phyloP scores from a whole-genome alignment of 306 rosid species.

The Senna tora region DNA sequence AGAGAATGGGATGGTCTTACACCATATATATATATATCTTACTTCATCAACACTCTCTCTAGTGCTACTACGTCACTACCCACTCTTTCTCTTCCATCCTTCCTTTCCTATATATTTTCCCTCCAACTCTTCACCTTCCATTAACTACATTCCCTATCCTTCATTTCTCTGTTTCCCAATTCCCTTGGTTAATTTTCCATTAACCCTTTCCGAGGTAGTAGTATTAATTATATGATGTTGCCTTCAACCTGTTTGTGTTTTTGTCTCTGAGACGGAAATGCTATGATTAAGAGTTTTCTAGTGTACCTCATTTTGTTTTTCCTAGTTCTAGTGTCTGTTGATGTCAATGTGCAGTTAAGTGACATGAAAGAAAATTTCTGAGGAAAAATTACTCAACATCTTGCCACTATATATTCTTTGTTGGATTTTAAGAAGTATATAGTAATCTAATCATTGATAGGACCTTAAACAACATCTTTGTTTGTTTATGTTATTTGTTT shows the following conservation, averaged over 20 bases:
- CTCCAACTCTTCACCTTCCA: too few species aligned
- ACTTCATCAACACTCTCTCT: background rate
- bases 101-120: too few species aligned
- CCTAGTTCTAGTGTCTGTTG: background rate
- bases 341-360: conserved; percentile 5
- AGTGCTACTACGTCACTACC: too few species aligned
- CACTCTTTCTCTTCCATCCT: too few species aligned
- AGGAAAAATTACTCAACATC: conserved; percentile 18
- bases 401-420: background rate
- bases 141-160: too few species aligned
- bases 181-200: background rate
- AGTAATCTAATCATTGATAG: background rate
- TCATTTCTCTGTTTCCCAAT: background rate
- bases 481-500: background rate
- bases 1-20: too few species aligned
- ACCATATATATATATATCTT: too few species aligned
- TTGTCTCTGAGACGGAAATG: conserved; percentile 8
- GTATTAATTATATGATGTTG: background rate
- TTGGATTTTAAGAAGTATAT: conserved; percentile 8
- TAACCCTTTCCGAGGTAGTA: background rate
- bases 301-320: background rate
- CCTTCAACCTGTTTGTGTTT: background rate
- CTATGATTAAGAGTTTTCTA: background rate
- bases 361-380: background rate
- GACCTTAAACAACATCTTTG: background rate